phyloP scores from a whole-genome alignment of 306 rosid genomes.

The Rosa rugosa region DNA sequence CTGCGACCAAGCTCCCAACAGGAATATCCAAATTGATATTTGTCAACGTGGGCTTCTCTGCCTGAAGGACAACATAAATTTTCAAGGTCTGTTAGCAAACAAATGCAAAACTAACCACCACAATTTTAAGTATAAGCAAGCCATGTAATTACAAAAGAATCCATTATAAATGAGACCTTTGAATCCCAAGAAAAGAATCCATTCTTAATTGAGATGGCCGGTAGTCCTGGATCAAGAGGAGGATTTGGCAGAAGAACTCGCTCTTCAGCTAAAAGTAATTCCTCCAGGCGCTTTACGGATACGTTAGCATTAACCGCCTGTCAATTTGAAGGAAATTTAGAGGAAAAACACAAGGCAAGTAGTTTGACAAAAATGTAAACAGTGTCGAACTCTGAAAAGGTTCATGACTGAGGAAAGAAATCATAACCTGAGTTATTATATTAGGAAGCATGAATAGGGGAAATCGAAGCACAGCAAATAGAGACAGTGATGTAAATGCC shows the following conservation, averaged over 20 bases:
- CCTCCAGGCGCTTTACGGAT: conserved; percentile 86
- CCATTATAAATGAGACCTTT: conserved; percentile 45
- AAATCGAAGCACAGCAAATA: conserved; percentile 93
- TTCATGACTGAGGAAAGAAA: conserved; percentile 13
- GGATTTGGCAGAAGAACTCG: conserved; percentile 84
- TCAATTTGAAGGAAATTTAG: conserved; percentile 31
- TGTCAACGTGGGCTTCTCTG: conserved; percentile 44
- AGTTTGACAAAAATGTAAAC: conserved; percentile 6
- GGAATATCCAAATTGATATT: conserved; percentile 51
- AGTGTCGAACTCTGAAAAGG: not conserved
- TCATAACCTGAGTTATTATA: conserved; percentile 83
- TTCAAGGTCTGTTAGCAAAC: conserved; percentile 2
- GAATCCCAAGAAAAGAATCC: conserved; percentile 92
- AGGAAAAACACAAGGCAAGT: not conserved
- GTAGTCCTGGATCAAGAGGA: conserved; percentile 68
- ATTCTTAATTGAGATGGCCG: conserved; percentile 80
- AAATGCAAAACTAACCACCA: not conserved
- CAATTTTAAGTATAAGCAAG: not conserved
- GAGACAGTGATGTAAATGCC: conserved; percentile 95
- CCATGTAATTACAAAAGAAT: conserved; percentile 1
- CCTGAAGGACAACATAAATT: conserved; percentile 24
- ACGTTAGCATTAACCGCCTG: conserved; percentile 95
- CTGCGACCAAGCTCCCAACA: conserved; percentile 58
- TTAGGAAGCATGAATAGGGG: conserved; percentile 98
- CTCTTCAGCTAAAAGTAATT: conserved; percentile 81